These are phyloP conservation scores for Elsinoe perseae DNA, from an alignment of 2,329 filamentous ascomycete species.

Conservation along the genomic window DNA sequence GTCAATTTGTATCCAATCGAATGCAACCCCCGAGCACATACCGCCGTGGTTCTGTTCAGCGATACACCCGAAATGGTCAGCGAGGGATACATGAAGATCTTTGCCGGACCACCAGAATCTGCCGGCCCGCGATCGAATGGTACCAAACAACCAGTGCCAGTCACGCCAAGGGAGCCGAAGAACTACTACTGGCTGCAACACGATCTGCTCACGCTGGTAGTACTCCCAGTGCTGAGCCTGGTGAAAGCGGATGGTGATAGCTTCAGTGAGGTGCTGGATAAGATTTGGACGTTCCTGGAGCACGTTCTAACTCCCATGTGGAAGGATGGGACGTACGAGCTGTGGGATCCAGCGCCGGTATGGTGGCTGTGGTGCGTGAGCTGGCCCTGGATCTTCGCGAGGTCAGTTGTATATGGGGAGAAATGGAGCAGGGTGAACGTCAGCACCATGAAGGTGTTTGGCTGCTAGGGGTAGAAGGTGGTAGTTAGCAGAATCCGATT, in stretches of 20 bases:
- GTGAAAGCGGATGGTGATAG: conserved; percentile 25
- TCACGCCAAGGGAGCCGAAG: conserved; percentile 20
- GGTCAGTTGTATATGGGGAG: conserved; percentile 37
- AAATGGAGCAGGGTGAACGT: conserved; percentile 61
- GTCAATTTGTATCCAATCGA: conserved; percentile 56
- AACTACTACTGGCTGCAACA: conserved; percentile 60
- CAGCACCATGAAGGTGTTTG: conserved; percentile 56
- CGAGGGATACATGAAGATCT: conserved; percentile 46
- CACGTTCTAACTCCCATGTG: conserved; percentile 42
- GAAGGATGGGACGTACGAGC: conserved; percentile 44
- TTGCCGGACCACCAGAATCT: conserved; percentile 27
- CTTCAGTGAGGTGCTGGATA: conserved; percentile 23
- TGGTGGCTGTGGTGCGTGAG: conserved; percentile 48
- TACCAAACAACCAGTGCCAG: conserved; percentile 21
- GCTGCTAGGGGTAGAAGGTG: conserved; percentile 23
- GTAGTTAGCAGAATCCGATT: too few species aligned
- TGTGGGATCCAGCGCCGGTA: conserved; percentile 45
- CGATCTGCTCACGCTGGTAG: conserved; percentile 49
- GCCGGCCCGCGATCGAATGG: conserved; percentile 19
- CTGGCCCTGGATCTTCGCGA: conserved; percentile 47
- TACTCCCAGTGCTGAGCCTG: conserved; percentile 41
- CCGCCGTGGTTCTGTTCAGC: conserved; percentile 56
- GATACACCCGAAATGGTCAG: conserved; percentile 38
- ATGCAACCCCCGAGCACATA: conserved; percentile 63
- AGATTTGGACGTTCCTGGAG: conserved; percentile 29